A percentile compares a stretch with the other conserved stretches of the same genome.
phyloP scores from a whole-genome alignment of 306 rosid genomes.

The Vicia villosa region DNA sequence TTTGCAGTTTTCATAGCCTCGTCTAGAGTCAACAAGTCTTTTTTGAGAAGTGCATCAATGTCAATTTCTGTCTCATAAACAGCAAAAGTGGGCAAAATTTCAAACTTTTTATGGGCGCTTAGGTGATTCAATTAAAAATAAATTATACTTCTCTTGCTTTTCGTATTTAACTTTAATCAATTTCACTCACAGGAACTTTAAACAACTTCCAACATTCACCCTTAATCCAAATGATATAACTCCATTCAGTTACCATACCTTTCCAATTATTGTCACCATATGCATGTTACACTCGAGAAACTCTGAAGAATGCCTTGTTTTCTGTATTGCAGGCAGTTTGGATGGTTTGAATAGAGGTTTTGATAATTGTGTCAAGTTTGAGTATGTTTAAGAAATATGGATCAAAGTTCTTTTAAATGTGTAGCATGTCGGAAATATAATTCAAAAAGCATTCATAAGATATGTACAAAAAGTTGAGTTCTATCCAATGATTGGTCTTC shows the following conservation, averaged over 20 bases:
- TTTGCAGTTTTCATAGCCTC: conserved; percentile 94
- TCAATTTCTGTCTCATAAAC: conserved; percentile 68
- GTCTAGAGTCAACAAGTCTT: conserved; percentile 89
- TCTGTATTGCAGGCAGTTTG: conserved; percentile 1
- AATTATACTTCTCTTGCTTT: conserved; percentile 10
- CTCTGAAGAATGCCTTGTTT: conserved; percentile 1
- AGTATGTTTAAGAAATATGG: conserved; percentile 14
- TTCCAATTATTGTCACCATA: background rate
- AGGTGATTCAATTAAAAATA: conserved; percentile 10
- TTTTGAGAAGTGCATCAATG: conserved; percentile 74
- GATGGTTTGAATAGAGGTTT: conserved; percentile 6
- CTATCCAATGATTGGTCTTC: conserved; percentile 3
- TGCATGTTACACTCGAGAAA: conserved; percentile 5
- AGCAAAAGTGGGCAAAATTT: conserved; percentile 9
- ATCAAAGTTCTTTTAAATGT: background rate
- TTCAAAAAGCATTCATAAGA: background rate
- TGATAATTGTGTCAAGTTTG: conserved; percentile 18
- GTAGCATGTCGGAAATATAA: conserved; percentile 12
- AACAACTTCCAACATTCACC: conserved; percentile 9
- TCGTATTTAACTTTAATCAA: conserved; percentile 9
- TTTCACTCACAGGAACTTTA: conserved; percentile 11
- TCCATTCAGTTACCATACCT: conserved; percentile 12
- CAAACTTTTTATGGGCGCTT: conserved; percentile 5
- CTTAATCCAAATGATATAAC: conserved; percentile 5
- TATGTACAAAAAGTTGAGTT: conserved; percentile 2